phyloP scores from a whole-genome alignment of 306 rosid genomes.

The Geum urbanum region DNA sequence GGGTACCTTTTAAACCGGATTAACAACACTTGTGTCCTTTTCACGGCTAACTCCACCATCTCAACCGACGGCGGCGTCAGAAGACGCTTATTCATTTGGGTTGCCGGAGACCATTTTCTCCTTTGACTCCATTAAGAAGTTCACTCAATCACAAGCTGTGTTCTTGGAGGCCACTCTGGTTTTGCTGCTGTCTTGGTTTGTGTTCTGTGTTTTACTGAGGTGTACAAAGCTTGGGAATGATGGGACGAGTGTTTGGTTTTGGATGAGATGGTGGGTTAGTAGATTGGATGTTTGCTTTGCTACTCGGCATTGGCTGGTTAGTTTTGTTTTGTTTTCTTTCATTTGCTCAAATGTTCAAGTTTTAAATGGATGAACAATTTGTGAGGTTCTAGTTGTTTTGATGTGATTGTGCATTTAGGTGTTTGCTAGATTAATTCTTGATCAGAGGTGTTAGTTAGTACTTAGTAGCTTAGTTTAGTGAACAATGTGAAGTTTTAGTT shows the following conservation, averaged over 20 bases:
- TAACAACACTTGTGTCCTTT: constrained; percentile 42
- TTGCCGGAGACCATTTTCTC: constrained; percentile 59
- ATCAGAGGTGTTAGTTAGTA: neutral
- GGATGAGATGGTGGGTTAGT: constrained; percentile 80
- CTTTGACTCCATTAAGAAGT: constrained; percentile 72
- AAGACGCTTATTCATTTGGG: constrained; percentile 39
- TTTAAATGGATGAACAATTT: no score
- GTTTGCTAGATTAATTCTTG: neutral
- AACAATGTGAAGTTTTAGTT: neutral
- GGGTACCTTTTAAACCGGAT: constrained; percentile 48
- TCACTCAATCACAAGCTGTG: constrained; percentile 93
- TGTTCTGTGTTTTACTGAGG: constrained; percentile 61
- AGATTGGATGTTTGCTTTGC: constrained; percentile 88
- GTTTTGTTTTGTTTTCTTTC: constrained; percentile 24
- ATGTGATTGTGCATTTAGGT: no score
- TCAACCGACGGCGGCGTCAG: constrained; percentile 40
- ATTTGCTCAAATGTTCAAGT: no score
- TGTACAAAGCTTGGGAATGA: constrained; percentile 50
- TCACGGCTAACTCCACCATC: constrained; percentile 40
- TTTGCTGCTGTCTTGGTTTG: constrained; percentile 74
- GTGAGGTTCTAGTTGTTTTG: no score
- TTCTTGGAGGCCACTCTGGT: constrained; percentile 84
- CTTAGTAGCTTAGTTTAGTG: neutral
- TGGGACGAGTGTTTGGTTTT: constrained; percentile 71
- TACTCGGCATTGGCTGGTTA: constrained; percentile 93